Percentiles rank a stretch among this genome's conserved stretches.
phyloP scores from a whole-genome alignment of 129 eudicot species.

The Heracleum sosnowskyi region DNA sequence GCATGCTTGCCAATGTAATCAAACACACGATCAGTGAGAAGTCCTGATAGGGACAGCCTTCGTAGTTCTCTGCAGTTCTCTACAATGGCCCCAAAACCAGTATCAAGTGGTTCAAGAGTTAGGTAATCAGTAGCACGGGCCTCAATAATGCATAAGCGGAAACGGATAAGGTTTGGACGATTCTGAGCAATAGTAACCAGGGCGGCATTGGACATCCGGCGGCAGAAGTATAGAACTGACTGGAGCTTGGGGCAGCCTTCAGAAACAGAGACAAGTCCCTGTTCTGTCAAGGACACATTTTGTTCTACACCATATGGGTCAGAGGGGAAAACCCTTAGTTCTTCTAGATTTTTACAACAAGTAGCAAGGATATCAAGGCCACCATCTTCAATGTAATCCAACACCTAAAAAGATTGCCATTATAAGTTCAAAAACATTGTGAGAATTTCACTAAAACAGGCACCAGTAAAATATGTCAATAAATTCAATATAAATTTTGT shows the following conservation, averaged over 20 bases:
- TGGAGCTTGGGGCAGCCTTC: constrained; percentile 77
- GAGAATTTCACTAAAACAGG: too few relatives aligned
- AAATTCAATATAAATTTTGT: neutral
- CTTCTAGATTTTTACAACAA: constrained; percentile 60
- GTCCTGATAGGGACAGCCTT: constrained; percentile 70
- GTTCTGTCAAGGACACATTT: constrained; percentile 59
- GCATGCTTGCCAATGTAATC: constrained; percentile 64
- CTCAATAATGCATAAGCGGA: constrained; percentile 83
- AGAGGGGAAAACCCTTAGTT: constrained; percentile 78
- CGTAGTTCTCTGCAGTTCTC: constrained; percentile 53
- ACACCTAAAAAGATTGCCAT: constrained; percentile 32
- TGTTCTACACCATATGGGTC: constrained; percentile 63
- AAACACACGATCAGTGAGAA: constrained; percentile 63
- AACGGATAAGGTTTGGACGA: constrained; percentile 66
- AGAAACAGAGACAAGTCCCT: constrained; percentile 68
- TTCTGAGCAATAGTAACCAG: constrained; percentile 57
- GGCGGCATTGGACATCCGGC: constrained; percentile 75
- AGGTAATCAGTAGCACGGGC: constrained; percentile 58
- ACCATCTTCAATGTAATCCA: constrained; percentile 65
- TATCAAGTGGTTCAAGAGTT: constrained; percentile 61
- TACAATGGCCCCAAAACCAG: constrained; percentile 75
- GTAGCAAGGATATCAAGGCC: constrained; percentile 59
- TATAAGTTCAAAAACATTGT: constrained; percentile 1
- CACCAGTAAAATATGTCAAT: neutral
- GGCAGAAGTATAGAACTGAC: constrained; percentile 77